Evolutionary conservation across 2,329 filamentous ascomycete genomes (phyloP), one percentile per base, ranked within the genome.

Genomic region (Verticillium zaregamsianum): DNA sequence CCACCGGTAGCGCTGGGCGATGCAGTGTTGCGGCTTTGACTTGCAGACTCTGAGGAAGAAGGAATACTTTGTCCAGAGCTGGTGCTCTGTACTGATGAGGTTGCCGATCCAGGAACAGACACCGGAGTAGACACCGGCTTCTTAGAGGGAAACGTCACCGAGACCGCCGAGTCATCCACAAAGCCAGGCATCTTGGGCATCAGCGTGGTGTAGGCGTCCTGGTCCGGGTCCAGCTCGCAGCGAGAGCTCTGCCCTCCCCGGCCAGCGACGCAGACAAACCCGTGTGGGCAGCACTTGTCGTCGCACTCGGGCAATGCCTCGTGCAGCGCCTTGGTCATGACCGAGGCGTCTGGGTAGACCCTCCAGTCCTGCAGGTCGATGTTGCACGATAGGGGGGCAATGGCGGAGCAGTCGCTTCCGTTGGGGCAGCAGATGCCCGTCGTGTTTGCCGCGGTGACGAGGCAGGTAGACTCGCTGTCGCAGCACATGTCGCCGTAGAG

Each of bases 401-500:
- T 89, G 55, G 72, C 78, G 17, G 74, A 66, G 76, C 90, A 93
- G 67, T 80, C 78, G 20, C 33, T 35, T 35, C 81, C 84, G 1
- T 73, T 66, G 1, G 90, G 90, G 70, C 90, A 93, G 77, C 90
- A 93, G 54, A 93, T 77, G 20, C 88, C 81, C 0, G 89, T 90
- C 8, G 88, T 88, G 55, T 80, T 77, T 20, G 77, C 84, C 8
- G 88, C 88, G 54, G 92, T 80, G 1, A 81, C 68, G 39, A 86
- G 76, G 74, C 90, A 93, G 4, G 71, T 79, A 8, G 80, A 76
- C 20, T 72, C 74, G 35, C 75, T 64, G 4, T 81, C 74, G 69
- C 90, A 93, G 78, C 90, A 92, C 71, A 93, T 91, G 72, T 83
- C 80, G 60, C 77, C 78, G 1, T 89, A 87, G 23, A 91, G 79